Percentiles rank a stretch among this genome's conserved stretches.
These are phyloP conservation scores for Digitaria exilis DNA, from an alignment of 202 grass and related monocot genomes.

Conservation along the genomic window DNA sequence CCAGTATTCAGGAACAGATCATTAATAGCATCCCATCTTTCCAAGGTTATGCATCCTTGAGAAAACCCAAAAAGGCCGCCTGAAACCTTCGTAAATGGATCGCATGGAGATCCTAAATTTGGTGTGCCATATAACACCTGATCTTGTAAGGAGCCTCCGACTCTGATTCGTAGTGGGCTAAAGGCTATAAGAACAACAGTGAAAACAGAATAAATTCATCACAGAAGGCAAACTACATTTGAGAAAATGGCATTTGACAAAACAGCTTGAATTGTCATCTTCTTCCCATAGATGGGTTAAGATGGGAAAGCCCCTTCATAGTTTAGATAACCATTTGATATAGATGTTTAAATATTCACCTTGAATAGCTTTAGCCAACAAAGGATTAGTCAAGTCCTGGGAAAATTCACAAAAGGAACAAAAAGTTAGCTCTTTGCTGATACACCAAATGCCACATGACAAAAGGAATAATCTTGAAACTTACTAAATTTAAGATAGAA, in stretches of 20 bases:
- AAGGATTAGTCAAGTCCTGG: conserved; percentile 79
- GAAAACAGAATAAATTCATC: not conserved
- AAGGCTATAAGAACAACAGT: conserved; percentile 63
- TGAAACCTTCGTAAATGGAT: conserved; percentile 61
- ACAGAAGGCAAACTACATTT: not conserved
- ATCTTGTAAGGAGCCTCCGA: conserved; percentile 96
- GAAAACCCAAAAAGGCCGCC: conserved; percentile 93
- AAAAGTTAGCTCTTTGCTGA: conserved; percentile 26
- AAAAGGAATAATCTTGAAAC: not conserved
- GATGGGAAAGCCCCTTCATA: not conserved
- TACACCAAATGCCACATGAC: not conserved
- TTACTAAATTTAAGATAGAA: conserved; percentile 89
- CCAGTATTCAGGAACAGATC: conserved; percentile 73
- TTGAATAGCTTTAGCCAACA: conserved; percentile 86
- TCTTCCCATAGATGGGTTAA: not conserved
- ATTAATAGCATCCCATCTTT: conserved; percentile 94
- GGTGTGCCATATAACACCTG: conserved; percentile 81
- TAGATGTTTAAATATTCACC: conserved; percentile 46
- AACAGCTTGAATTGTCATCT: not conserved
- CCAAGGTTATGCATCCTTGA: conserved; percentile 88
- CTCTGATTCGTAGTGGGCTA: conserved; percentile 72
- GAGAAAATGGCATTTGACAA: conserved; percentile 8
- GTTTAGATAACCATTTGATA: not conserved
- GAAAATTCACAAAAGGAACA: conserved; percentile 20
- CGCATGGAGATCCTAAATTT: conserved; percentile 67